Evolutionary conservation across 345 rosid genomes (phyloP).

Genomic region (Pistacia integerrima): DNA sequence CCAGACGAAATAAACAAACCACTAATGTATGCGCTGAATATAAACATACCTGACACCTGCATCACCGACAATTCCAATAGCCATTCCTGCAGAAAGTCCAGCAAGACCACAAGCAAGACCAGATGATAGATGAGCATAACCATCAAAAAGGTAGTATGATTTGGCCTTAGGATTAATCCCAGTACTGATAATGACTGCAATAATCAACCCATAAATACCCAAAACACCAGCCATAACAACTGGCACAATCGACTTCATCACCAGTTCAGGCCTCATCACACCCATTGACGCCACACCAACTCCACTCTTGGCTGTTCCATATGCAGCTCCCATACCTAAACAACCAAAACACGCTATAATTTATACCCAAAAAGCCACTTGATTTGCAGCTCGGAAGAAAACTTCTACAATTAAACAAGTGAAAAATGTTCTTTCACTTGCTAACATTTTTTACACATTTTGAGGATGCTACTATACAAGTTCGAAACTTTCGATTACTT

Average conservation of each 20-base stretch:
- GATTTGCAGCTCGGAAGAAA: neutral
- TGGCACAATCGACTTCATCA: slow-evolving; percentile 94
- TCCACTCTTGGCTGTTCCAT: slow-evolving; percentile 96
- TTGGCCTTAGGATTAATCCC: slow-evolving; percentile 93
- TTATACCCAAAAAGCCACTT: neutral
- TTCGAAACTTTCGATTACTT: too few relatives aligned
- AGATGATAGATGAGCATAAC: slow-evolving; percentile 92
- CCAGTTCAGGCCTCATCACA: slow-evolving; percentile 95
- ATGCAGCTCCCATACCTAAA: slow-evolving; percentile 96
- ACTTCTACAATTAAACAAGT: neutral
- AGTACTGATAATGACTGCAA: slow-evolving; percentile 90
- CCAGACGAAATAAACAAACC: slow-evolving; percentile 3
- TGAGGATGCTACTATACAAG: too few relatives aligned
- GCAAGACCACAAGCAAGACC: slow-evolving; percentile 98
- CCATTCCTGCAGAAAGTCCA: slow-evolving; percentile 97
- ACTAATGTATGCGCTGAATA: neutral
- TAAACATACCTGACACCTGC: slow-evolving; percentile 84
- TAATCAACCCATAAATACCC: slow-evolving; percentile 95
- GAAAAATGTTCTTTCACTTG: too few relatives aligned
- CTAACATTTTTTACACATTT: too few relatives aligned
- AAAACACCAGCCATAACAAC: slow-evolving; percentile 99
- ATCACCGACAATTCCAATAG: slow-evolving; percentile 95
- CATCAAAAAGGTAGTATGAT: slow-evolving; percentile 88
- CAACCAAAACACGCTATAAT: neutral
- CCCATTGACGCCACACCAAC: slow-evolving; percentile 97